Percentiles rank a stretch among this genome's conserved stretches.
Conservation (phyloP, 2,329 filamentous ascomycete genomes). For the Iodosphaeria phyllophila region DNA sequence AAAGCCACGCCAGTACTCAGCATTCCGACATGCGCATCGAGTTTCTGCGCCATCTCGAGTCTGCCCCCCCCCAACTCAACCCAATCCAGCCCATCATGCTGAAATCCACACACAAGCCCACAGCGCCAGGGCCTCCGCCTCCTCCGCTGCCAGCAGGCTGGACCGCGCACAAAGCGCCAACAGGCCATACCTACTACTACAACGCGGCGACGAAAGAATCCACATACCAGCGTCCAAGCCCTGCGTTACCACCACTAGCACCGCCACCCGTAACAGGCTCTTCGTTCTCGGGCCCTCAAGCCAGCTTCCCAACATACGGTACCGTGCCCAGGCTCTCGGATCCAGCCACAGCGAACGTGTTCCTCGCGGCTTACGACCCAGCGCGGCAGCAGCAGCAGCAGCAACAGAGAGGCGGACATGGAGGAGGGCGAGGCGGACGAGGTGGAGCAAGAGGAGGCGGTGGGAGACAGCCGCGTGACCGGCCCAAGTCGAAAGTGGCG, state of each 20-base stretch:
- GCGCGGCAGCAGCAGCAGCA: constrained; percentile 18
- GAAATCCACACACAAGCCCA: constrained; percentile 60
- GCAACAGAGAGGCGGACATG: constrained; percentile 19
- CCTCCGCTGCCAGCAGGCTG: constrained; percentile 60
- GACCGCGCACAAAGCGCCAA: constrained; percentile 85
- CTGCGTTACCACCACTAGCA: constrained; percentile 6
- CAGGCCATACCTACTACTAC: constrained; percentile 79
- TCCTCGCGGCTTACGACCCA: constrained; percentile 32
- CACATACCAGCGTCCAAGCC: constrained; percentile 62
- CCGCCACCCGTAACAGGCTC: constrained; percentile 7
- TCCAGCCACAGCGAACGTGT: constrained; percentile 39
- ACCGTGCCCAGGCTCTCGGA: constrained; percentile 27
- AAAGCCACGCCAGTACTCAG: too few species aligned
- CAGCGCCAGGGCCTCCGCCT: constrained; percentile 24
- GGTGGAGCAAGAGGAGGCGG: too few species aligned
- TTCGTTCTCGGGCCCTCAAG: constrained; percentile 12
- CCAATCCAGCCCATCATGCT: constrained; percentile 39
- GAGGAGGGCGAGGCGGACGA: constrained; percentile 35
- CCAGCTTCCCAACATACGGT: constrained; percentile 23
- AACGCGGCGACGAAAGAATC: constrained; percentile 67
- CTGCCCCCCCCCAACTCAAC: too few species aligned
- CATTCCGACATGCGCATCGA: too few species aligned
- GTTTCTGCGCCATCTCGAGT: too few species aligned
- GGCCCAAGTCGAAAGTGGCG: constrained; percentile 57
- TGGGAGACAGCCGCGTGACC: constrained; percentile 60